Conservation (phyloP, 2,329 filamentous ascomycete genomes). For the Penicillium fuscoglaucum region DNA sequence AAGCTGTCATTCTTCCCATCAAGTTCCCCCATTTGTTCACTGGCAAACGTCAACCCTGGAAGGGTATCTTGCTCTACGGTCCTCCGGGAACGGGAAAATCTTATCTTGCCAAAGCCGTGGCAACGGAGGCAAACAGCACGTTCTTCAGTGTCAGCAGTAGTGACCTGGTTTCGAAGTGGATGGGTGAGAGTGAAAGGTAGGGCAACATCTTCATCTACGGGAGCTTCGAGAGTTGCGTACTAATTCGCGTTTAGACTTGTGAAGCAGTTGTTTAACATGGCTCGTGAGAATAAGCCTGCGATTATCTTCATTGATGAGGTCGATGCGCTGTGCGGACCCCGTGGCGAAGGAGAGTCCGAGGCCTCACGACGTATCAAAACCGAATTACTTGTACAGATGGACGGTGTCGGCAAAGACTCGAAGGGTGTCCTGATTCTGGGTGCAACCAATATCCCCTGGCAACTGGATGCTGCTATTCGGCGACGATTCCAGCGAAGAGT, state of each 20-base stretch:
- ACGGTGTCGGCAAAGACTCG: constrained; percentile 94
- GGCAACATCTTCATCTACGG: constrained; percentile 19
- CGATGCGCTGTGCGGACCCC: constrained; percentile 90
- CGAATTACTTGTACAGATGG: constrained; percentile 97
- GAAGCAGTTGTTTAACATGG: constrained; percentile 96
- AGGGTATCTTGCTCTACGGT: constrained; percentile 93
- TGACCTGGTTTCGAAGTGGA: constrained; percentile 98
- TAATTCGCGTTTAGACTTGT: constrained; percentile 65
- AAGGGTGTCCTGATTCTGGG: constrained; percentile 92
- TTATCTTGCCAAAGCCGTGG: constrained; percentile 95
- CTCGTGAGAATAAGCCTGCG: constrained; percentile 93
- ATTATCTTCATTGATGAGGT: constrained; percentile 99
- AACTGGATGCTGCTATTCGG: constrained; percentile 92
- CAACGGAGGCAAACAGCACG: constrained; percentile 96
- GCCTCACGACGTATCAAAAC: constrained; percentile 98
- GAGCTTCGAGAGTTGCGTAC: constrained; percentile 2
- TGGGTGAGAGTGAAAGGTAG: constrained; percentile 97
- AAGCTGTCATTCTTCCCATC: constrained; percentile 95
- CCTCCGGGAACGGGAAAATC: constrained; percentile 97
- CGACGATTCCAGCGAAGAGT: constrained; percentile 94
- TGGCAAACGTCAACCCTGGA: constrained; percentile 96
- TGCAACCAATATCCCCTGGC: constrained; percentile 98
- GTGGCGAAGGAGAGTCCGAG: constrained; percentile 94
- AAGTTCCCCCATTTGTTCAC: constrained; percentile 97
- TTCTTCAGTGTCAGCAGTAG: constrained; percentile 99